Evolutionary conservation across 2,329 filamentous ascomycete genomes (phyloP), one percentile per base, ranked within the genome.

Genomic region (Rosellinia necatrix): DNA sequence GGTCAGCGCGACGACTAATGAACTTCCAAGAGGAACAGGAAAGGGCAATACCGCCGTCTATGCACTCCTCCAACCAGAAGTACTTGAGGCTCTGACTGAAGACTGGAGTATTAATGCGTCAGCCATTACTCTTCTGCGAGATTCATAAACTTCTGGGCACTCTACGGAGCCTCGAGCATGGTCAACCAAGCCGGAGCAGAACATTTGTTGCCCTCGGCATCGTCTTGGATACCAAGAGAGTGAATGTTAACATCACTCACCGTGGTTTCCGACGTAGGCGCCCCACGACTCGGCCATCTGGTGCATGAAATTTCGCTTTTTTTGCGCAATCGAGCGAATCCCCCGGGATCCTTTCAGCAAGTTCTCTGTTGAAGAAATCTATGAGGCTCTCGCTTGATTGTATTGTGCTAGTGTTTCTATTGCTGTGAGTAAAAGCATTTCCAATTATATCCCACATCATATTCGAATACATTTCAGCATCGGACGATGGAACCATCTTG

Each of bases 41-140:
- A 35, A 27, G 30, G 19, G 66, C 76, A 12, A 64, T 68, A 83
- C 83, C 82, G 41, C 88, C 88, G 67, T 91, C 88, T 49, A 91
- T 86, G 62, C 87, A 90, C 71, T 91, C 87, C 68, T 92, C 89
- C 4, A 92, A 69, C 87, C 88, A 91, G 69, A 91, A 89, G 73
- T 85, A 91, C 73, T 86, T 89, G 27, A 91, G 75, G 64, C 87
- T 90, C 69, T 92, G 89, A 22, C 68, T 80, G 49, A 78, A 73
- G 7, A 89, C 76, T 61, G 10, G 35, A 32, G 22, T 6, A 37
- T n/a, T 7, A 49, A 25, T 4, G 25, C 22, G 21, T 60, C 7
- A 60, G 47, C 29, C 3, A 22, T 24, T 6, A 1, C 4, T 21
- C 10, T 43, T 38, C 19, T 27, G 19, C 6, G 17, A 8, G 7